Base-by-base conservation (phyloP, 106 monocot species). In the Chionographis japonica region DNA sequence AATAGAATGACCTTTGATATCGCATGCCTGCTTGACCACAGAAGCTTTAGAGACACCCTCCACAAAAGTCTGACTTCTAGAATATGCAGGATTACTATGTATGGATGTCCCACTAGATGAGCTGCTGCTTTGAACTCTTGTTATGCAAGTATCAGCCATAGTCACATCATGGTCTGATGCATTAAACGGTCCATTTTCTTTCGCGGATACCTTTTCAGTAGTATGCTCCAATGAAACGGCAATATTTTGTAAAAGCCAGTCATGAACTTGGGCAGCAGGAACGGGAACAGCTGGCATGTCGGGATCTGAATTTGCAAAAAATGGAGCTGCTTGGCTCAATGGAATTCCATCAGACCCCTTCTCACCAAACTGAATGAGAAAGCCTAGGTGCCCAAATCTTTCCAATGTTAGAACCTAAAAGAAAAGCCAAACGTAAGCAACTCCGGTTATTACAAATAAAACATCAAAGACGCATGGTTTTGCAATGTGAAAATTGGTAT, bases 21-120 rank as follows among this genome's bases (percentile, higher is more conserved):
- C 92, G 66, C 54, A 43, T 38, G 68, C 65, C 46, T 87, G 82
- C 77, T 89, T 92, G 42, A 97, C 63, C 19, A 97, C 80, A 71
- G 92, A 92, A 61, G 88, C 76, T 82, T 89, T 97, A 65, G 86
- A 89, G 46, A 97, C 65, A 67, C 95, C 95, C 63, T 97, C 95
- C 19, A 97, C 82, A 86, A 97, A 84, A 70, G 86, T 89, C 58
- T 78, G 78, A 59, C 78, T 81, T 73, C 87, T 80, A 58, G 73
- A 83, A 74, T 65, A 66, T 15, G 70, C 12, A 70, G 73, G 57
- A 69, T 61, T 84, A 55, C 49, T 64, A 12, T 50, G 57, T 18
- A 40, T 64, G 55, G 79, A 68, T 50, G 37, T 27, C 53, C 52
- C 77, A 55, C 27, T 52, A 2, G 39, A 58, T 60, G 52, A 66